These are phyloP conservation scores for Kodamaea sp. DNA, from an alignment of 1,139 yeast species.

Conservation along the genomic window DNA sequence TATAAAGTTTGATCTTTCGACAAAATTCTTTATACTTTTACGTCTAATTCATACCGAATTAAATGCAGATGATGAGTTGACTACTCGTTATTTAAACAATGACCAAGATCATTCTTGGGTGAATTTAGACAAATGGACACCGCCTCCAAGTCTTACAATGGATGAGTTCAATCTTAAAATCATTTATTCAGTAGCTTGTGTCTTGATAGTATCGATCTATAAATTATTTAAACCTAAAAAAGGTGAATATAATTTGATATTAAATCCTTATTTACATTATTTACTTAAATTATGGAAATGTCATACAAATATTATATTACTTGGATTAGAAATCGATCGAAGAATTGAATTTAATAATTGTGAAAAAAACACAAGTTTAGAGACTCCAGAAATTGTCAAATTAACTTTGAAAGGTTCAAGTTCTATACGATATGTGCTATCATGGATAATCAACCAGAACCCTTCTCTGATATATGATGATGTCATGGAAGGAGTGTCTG, in stretches of 20 bases:
- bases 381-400: conserved; percentile 50
- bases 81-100: conserved; percentile 41
- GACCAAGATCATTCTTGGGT: conserved; percentile 42
- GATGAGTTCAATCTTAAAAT: conserved; percentile 36
- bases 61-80: conserved; percentile 47
- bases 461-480: conserved; percentile 29
- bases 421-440: conserved; percentile 57
- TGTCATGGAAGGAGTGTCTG: conserved; percentile 10
- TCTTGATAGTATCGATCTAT: conserved; percentile 48
- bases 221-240: conserved; percentile 41
- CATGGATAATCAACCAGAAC: conserved; percentile 53
- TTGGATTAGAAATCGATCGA: conserved; percentile 64
- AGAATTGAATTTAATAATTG: conserved; percentile 48
- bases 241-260: conserved; percentile 34
- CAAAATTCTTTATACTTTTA: conserved; percentile 39
- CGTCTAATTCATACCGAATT: conserved; percentile 37
- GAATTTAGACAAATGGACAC: conserved; percentile 51
- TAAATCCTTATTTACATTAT: conserved; percentile 59
- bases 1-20: conserved; percentile 39
- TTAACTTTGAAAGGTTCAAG: conserved; percentile 60
- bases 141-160: conserved; percentile 31
- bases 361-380: conserved; percentile 23
- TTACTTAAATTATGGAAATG: conserved; percentile 62
- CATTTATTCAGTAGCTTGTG: conserved; percentile 50
- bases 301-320: conserved; percentile 52